A percentile compares a stretch with the other conserved stretches of the same genome.
Conservation (phyloP, 2,329 filamentous ascomycete genomes). For the Didymella sp. region DNA sequence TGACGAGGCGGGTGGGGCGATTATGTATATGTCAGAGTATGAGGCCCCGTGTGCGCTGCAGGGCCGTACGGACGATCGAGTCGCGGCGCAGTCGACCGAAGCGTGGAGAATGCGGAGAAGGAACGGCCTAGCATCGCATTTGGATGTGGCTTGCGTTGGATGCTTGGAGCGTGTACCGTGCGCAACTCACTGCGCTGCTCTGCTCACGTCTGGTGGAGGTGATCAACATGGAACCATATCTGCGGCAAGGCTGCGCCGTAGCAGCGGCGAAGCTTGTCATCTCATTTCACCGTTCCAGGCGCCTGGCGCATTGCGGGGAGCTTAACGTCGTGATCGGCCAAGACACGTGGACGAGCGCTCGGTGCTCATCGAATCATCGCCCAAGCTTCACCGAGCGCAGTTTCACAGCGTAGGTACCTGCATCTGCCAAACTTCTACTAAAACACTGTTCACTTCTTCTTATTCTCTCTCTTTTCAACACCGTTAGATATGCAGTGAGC, state of each 20-base stretch:
- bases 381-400: slow-evolving; percentile 9
- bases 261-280: slow-evolving; percentile 8
- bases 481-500: slow-evolving; percentile 18
- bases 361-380: slow-evolving; percentile 17
- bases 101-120: slow-evolving; percentile 23
- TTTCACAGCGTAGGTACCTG: slow-evolving; percentile 11
- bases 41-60: slow-evolving; percentile 18
- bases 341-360: slow-evolving; percentile 15
- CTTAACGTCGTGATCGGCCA: slow-evolving; percentile 16
- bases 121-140: slow-evolving; percentile 18
- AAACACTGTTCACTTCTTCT: background rate
- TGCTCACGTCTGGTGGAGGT: background rate
- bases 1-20: slow-evolving; percentile 19
- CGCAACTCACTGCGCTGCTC: background rate
- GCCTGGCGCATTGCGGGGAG: slow-evolving; percentile 19
- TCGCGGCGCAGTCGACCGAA: slow-evolving; percentile 14
- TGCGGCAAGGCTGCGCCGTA: slow-evolving; percentile 7
- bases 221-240: background rate
- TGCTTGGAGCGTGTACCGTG: slow-evolving; percentile 13
- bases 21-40: slow-evolving; percentile 8
- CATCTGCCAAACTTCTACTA: background rate
- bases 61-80: slow-evolving; percentile 1
- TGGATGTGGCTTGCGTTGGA: slow-evolving; percentile 20
- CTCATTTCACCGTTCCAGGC: slow-evolving; percentile 5
- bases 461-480: background rate